Base-by-base conservation (phyloP, 768 basidiomycete species). In the Lactarius evosmus region DNA sequence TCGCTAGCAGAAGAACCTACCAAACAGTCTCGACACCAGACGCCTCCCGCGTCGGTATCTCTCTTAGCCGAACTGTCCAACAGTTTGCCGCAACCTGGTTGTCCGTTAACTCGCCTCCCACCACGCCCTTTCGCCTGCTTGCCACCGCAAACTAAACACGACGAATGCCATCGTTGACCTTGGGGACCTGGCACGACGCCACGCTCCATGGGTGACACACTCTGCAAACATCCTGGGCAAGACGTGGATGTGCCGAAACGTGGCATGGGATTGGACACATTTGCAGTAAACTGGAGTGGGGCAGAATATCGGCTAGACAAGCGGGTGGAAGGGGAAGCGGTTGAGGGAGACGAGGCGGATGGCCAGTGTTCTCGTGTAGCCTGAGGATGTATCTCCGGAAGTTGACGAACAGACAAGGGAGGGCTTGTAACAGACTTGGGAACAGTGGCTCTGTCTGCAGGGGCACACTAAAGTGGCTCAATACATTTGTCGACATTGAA, bases 181-280 rank as follows among this genome's bases (percentile, higher is more conserved):
- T 89, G 87, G 27, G 92, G 92, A 5, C 92, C 92, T 30, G 90
- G 87, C 41, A 94, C 88, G 33, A 93, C 91, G 9, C 92, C 92
- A 62, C 83, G 79, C 70, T 93, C 92, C 91, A 94, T 93, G 1
- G 83, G 83, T 17, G 89, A 89, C 14, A 93, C 92, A 0, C 83
- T 71, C 69, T 82, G 85, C 58, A 78, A 78, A 73, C 92, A 94
- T 29, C 89, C 91, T 11, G 91, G 90, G 69, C 92, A 94, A 16
- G 78, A 67, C n/a, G 79, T 75, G 36, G 80, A 78, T 55, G 81
- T 79, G 14, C 87, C 87, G 70, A 88, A 88, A 6, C 85, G 82
- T 49, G 83, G 80, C 67, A 80, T 62, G 67, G 73, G 60, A 60
- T 70, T 65, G 66, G 74, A 59, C 7, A 73, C 73, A 5, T 77